A percentile compares a stretch with the other conserved stretches of the same genome.
Conservation (phyloP, 768 basidiomycete species). For the Lactarius sanguifluus region DNA sequence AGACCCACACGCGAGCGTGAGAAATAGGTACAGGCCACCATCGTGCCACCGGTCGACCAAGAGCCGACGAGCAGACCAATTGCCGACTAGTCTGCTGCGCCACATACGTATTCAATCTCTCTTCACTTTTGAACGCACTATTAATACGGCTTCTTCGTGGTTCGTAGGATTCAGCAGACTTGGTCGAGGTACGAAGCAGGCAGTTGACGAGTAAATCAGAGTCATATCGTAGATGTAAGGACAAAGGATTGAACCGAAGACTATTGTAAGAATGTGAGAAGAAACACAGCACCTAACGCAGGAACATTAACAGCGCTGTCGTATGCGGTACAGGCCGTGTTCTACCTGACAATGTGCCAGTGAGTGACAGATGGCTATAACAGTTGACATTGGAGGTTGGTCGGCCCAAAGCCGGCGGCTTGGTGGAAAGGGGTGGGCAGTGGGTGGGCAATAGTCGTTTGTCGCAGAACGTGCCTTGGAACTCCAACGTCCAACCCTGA, state of each 20-base stretch:
- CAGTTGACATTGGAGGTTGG: background rate
- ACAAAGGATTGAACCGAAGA: background rate
- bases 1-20: background rate
- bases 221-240: background rate
- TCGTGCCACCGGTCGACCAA: background rate
- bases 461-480: background rate
- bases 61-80: background rate
- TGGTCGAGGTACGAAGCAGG: background rate
- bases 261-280: background rate
- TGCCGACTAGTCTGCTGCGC: background rate
- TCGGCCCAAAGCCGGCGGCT: background rate
- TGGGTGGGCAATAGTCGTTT: too few species aligned
- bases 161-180: background rate
- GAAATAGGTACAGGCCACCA: background rate
- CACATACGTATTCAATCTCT: background rate
- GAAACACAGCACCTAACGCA: background rate
- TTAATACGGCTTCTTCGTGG: background rate
- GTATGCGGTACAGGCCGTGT: background rate
- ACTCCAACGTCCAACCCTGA: too few species aligned
- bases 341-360: background rate
- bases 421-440: background rate
- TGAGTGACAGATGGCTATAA: background rate
- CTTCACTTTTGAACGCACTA: background rate
- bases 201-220: background rate
- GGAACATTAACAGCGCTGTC: background rate